Percentiles rank a stretch among this genome's conserved stretches.
Evolutionary conservation across 2,329 filamentous ascomycete species (phyloP).

Genomic region (Cadophora sp.): DNA sequence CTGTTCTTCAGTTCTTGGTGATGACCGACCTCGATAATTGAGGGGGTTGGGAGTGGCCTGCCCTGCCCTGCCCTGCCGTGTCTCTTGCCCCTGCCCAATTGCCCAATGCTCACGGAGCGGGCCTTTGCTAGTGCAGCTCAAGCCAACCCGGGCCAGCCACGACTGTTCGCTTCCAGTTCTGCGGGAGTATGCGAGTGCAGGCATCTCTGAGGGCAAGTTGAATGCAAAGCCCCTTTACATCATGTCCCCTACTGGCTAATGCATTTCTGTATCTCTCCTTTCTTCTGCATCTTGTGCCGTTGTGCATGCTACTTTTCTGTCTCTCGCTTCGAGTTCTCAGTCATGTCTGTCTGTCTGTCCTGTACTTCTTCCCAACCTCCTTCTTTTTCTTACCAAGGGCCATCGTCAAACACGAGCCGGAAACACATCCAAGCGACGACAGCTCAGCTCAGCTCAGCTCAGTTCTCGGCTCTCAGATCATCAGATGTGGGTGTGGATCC

Average conservation of each 20-base stretch:
- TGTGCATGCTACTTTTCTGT: neutral
- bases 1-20: neutral
- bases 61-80: neutral
- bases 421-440: neutral
- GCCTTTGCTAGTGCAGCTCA: slow-evolving; percentile 6
- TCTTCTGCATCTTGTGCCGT: neutral
- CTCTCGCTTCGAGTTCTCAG: neutral
- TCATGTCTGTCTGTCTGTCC: no score
- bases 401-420: slow-evolving; percentile 2
- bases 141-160: neutral
- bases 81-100: neutral
- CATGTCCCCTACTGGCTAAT: neutral
- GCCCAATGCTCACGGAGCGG: slow-evolving; percentile 7
- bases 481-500: neutral
- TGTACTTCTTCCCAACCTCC: neutral
- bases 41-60: neutral
- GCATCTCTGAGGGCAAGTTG: neutral
- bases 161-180: slow-evolving; percentile 21
- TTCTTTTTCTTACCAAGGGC: neutral
- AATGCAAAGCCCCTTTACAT: neutral
- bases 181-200: slow-evolving; percentile 12
- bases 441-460: no score
- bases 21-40: neutral
- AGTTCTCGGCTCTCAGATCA: neutral
- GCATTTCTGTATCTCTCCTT: neutral